Evolutionary conservation across 176 grass and related monocot species (phyloP), one percentile per base, ranked within the genome.

Genomic region (Otatea glauca): DNA sequence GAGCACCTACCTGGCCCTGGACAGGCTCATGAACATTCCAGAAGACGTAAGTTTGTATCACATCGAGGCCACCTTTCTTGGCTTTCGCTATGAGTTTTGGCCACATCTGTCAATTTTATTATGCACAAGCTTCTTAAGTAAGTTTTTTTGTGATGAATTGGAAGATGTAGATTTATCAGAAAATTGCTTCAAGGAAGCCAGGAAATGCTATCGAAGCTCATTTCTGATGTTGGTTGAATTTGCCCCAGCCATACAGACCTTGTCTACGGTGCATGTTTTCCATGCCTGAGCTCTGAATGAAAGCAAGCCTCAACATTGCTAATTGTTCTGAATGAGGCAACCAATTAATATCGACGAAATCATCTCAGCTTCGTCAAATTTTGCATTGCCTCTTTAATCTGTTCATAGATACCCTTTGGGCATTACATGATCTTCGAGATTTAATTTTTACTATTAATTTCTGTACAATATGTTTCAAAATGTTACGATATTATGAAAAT

Each of bases 21-120:
- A 64, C 35, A 51, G 90, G 95, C 76, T 97, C 95, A 9, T 94
- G 95, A 60, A 92, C 75, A 67, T 97, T 97, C 95, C 95, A 97
- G 44, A 97, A 97, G 32, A 94, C 91, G 14, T 97, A 97, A 0
- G 95, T 97, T 86, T 94, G 81, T 74, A 97, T 90, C 67, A 89
- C 85, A 69, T 97, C 85, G 68, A 97, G 73, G 23, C 95, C 95
- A 12, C 95, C 95, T 15, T 43, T 55, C 91, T 88, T 93, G 12
- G 92, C 92, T 61, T 84, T 90, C 23, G 86, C 50, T 73, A 97
- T 85, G 58, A 97, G 70, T 76, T 84, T 84, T 23, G 92, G 91
- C 95, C 95, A 97, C 95, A 94, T 97, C 95, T 97, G 81, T 70
- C 10, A 23, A 49, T 45, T 70, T 67, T 15, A 65, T 72, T 34